Evolutionary conservation across 208 protist genomes (phyloP).

Genomic region (Leishmania amazonensis): DNA sequence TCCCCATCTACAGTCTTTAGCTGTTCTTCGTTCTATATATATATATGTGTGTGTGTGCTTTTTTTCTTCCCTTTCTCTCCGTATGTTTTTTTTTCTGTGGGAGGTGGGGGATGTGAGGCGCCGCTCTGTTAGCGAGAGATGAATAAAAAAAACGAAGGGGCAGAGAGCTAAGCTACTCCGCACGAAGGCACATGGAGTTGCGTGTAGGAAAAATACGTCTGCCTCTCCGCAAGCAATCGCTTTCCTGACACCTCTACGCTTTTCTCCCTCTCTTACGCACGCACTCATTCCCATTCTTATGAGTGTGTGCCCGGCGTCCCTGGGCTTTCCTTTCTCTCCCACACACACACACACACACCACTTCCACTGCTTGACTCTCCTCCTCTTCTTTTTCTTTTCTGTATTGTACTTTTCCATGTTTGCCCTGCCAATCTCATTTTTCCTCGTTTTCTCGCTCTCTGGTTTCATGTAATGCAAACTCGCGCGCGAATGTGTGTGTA

Average conservation of each 20-base stretch:
- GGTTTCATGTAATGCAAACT: background rate
- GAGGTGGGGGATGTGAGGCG: background rate
- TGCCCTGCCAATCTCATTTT: background rate
- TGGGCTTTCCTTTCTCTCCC: background rate
- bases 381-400: background rate
- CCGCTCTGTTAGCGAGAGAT: background rate
- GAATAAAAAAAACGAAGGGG: background rate
- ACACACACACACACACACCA: background rate
- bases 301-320: background rate
- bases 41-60: background rate
- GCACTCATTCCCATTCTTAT: background rate
- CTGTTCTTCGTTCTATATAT: too few relatives aligned
- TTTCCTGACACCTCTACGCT: background rate
- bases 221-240: background rate
- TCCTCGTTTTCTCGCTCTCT: background rate
- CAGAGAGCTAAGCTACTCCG: background rate
- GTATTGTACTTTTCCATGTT: background rate
- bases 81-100: background rate
- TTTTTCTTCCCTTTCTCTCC: background rate
- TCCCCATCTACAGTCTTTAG: background rate
- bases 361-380: background rate
- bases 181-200: background rate
- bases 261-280: background rate
- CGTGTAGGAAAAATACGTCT: background rate
- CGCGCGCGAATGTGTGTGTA: background rate